These are phyloP conservation scores for Alternaria sp. DNA, from an alignment of 2,329 filamentous ascomycete genomes.

Conservation along the genomic window DNA sequence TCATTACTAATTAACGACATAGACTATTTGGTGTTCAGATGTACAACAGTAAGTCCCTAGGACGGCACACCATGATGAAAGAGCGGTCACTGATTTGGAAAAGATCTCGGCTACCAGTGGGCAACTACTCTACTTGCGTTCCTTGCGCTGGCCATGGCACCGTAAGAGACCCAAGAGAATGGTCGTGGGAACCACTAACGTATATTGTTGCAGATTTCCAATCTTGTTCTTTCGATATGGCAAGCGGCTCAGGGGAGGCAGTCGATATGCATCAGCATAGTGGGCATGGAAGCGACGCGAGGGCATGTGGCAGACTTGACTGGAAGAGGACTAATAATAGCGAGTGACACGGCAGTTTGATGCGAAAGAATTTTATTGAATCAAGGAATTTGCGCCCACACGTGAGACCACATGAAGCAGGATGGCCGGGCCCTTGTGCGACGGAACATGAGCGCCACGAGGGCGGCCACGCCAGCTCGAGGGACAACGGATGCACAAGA, in stretches of 20 bases:
- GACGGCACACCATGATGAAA: constrained; percentile 37
- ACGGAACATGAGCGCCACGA: constrained; percentile 44
- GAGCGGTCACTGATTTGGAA: constrained; percentile 53
- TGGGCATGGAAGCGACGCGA: constrained; percentile 7
- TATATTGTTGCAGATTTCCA: constrained; percentile 45
- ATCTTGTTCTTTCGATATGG: constrained; percentile 59
- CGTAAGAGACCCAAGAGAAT: constrained; percentile 43
- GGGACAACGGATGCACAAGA: constrained; percentile 30
- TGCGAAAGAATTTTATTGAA: constrained; percentile 43
- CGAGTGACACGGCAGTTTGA: constrained; percentile 43
- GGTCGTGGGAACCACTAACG: constrained; percentile 43
- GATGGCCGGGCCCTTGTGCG: constrained; percentile 36
- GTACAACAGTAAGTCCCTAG: constrained; percentile 55
- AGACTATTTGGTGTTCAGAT: constrained; percentile 56
- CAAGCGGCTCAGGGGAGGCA: constrained; percentile 55
- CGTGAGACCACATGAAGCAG: constrained; percentile 46
- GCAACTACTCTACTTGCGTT: constrained; percentile 56
- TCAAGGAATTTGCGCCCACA: constrained; percentile 36
- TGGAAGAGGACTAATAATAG: constrained; percentile 40
- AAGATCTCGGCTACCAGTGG: constrained; percentile 58
- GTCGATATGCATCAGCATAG: constrained; percentile 54
- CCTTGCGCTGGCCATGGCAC: constrained; percentile 57
- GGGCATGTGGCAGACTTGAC: constrained; percentile 18
- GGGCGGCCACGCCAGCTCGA: constrained; percentile 42
- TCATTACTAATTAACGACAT: constrained; percentile 9